Percentiles rank a stretch among this genome's conserved stretches.
Conservation (phyloP, 768 basidiomycete species). For the Leccinum rimulosum region DNA sequence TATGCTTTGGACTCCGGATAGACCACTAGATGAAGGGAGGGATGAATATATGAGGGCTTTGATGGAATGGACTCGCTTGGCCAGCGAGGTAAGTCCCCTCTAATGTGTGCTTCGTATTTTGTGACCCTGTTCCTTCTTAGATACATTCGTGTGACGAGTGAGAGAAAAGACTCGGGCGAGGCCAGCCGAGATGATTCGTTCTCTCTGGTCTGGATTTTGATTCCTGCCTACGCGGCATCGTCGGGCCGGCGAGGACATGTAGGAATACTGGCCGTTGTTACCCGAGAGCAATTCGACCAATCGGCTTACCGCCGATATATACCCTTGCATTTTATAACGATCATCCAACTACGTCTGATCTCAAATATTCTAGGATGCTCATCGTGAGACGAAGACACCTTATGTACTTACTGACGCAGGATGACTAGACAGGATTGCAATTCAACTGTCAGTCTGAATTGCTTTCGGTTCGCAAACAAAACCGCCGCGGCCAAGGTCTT, state of each 20-base stretch:
- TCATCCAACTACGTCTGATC: not conserved
- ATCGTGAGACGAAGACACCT: not conserved
- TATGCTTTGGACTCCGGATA: slow-evolving; percentile 75
- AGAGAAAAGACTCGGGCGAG: not conserved
- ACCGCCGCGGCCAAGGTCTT: not conserved
- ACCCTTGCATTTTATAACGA: not conserved
- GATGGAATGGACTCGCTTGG: slow-evolving; percentile 67
- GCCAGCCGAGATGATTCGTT: not conserved
- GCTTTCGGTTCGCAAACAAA: not conserved
- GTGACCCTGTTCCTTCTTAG: slow-evolving; percentile 9
- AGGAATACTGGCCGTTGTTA: not conserved
- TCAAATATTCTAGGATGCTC: not conserved
- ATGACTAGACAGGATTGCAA: slow-evolving; percentile 1
- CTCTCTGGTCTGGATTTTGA: not conserved
- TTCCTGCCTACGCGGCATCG: not conserved
- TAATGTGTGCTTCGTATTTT: not conserved
- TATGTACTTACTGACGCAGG: not conserved
- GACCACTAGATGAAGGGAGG: slow-evolving; percentile 59
- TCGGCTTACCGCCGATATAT: not conserved
- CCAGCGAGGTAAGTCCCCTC: slow-evolving; percentile 50
- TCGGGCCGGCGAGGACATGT: not conserved
- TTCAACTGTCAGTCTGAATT: not conserved
- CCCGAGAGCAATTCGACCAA: not conserved
- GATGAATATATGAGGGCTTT: slow-evolving; percentile 73
- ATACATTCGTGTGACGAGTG: slow-evolving; percentile 27